A percentile compares a stretch with the other conserved stretches of the same genome.
phyloP scores from a whole-genome alignment of 768 basidiomycete species.

The Sporobolomyces pararoseus region DNA sequence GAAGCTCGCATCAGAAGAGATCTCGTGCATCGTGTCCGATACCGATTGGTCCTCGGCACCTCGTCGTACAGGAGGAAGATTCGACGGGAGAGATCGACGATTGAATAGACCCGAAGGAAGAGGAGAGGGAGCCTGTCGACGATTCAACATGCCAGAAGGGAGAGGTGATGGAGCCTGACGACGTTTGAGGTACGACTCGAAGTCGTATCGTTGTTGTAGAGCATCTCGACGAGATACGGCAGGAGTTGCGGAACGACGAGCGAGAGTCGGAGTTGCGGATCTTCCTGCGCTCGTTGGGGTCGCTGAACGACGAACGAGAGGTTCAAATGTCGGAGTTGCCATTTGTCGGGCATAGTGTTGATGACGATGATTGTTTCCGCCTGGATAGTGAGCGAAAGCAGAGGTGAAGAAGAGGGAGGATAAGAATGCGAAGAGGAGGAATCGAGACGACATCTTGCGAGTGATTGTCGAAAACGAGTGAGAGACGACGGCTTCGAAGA shows the following conservation, averaged over 20 bases:
- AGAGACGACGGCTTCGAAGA: neutral
- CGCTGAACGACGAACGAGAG: constrained; percentile 4
- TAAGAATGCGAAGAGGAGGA: constrained; percentile 5
- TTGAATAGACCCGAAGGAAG: constrained; percentile 14
- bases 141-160: constrained; percentile 10
- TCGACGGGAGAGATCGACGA: neutral
- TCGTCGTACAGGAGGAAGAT: neutral
- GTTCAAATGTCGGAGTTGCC: neutral
- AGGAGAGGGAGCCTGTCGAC: constrained; percentile 1
- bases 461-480: neutral
- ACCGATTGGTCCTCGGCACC: neutral
- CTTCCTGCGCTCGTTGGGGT: neutral
- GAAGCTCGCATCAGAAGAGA: neutral
- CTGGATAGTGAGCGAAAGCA: constrained; percentile 6
- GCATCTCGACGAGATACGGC: neutral
- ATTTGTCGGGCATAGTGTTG: constrained; percentile 15
- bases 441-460: neutral
- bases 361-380: neutral
- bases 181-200: neutral
- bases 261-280: constrained; percentile 2
- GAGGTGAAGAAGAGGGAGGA: constrained; percentile 8
- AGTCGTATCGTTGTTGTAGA: constrained; percentile 5
- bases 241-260: constrained; percentile 10
- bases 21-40: neutral
- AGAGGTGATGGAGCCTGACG: constrained; percentile 11